These are phyloP conservation scores for Phialemoniopsis sp. DNA, from an alignment of 2,329 filamentous ascomycete genomes.

Conservation along the genomic window DNA sequence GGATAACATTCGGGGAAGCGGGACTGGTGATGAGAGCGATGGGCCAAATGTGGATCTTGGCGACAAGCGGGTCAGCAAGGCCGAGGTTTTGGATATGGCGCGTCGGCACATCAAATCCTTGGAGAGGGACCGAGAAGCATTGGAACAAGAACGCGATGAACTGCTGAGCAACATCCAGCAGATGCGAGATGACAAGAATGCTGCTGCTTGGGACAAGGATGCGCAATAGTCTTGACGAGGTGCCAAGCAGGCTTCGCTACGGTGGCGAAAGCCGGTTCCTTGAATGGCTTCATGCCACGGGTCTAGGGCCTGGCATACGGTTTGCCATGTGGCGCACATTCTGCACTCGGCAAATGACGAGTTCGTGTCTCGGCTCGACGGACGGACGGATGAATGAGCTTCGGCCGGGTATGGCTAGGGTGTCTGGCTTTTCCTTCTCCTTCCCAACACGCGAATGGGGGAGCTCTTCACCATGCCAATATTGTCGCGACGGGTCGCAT, in stretches of 20 bases:
- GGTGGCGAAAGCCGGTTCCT: not conserved
- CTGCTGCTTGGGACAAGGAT: not conserved
- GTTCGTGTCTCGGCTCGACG: too few species aligned
- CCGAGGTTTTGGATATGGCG: constrained; percentile 28
- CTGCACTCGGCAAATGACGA: too few species aligned
- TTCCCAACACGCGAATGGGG: too few species aligned
- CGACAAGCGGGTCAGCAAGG: constrained; percentile 27
- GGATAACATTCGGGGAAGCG: constrained; percentile 4
- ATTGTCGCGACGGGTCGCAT: too few species aligned
- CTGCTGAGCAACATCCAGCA: constrained; percentile 10
- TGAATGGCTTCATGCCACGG: not conserved
- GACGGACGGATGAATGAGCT: too few species aligned
- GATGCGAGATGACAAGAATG: constrained; percentile 7
- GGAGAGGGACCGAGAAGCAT: constrained; percentile 20
- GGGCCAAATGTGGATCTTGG: constrained; percentile 9
- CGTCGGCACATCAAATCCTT: constrained; percentile 23
- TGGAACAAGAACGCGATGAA: constrained; percentile 21
- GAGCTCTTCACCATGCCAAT: too few species aligned
- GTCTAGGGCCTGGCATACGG: too few species aligned
- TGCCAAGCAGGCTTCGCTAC: too few species aligned
- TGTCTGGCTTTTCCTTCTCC: too few species aligned
- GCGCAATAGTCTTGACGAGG: too few species aligned
- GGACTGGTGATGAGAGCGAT: not conserved
- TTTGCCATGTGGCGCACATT: too few species aligned
- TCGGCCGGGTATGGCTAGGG: too few species aligned